Conservation (phyloP, 345 rosid species). For the rapeseed (Brassica napus) region Da-Ae NC_063440.1:19482501-19483000, state of each 20-base stretch:
- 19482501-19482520: background rate
- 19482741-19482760: background rate
- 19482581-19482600: background rate
- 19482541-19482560: background rate
- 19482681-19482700: background rate
- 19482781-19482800: background rate
- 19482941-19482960: background rate
- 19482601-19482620: slow-evolving; percentile 12
- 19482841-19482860: slow-evolving; percentile 10
- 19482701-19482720: background rate
- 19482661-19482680: slow-evolving; percentile 3
- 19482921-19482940: background rate
- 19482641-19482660: too few relatives aligned
- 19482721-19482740: background rate
- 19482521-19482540: background rate
- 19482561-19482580: background rate
- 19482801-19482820: slow-evolving; percentile 12
- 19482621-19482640: background rate
- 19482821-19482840: slow-evolving; percentile 33
- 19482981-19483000: background rate
- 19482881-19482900: slow-evolving; percentile 24
- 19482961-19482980: background rate
- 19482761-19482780: background rate
- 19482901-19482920: slow-evolving; percentile 9
- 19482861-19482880: slow-evolving; percentile 17